Conservation (phyloP, 208 protist genomes). For the Acanthamoeba royreba region DNA sequence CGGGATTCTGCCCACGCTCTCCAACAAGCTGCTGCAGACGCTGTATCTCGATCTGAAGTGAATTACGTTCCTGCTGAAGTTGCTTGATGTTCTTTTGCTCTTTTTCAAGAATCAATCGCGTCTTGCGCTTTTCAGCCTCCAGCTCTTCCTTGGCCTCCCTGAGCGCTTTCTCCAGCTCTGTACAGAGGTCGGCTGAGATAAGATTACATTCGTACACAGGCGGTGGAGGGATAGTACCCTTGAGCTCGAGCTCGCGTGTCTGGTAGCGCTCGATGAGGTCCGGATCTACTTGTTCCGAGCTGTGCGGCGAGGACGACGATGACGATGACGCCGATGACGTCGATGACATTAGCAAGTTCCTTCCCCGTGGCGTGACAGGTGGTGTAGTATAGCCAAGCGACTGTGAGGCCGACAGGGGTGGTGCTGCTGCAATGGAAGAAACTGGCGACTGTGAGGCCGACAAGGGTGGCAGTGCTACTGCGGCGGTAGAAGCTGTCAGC, state of each 20-base stretch:
- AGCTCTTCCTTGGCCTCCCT: background rate
- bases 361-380: too few relatives aligned
- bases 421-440: too few relatives aligned
- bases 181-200: background rate
- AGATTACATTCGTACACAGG: background rate
- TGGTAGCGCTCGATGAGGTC: background rate
- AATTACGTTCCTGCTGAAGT: background rate
- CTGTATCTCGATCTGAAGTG: background rate
- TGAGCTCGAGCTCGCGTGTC: background rate
- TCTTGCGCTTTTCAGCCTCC: background rate
- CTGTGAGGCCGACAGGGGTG: too few relatives aligned
- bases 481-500: too few relatives aligned
- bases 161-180: constrained; percentile 8
- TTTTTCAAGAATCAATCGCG: background rate
- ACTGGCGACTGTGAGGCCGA: too few relatives aligned
- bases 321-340: background rate
- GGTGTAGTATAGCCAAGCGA: too few relatives aligned
- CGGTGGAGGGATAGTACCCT: background rate
- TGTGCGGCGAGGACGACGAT: background rate
- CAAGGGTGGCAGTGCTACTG: too few relatives aligned
- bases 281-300: background rate
- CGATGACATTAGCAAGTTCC: too few relatives aligned
- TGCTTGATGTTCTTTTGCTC: constrained; percentile 7
- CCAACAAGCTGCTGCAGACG: background rate
- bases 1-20: background rate